phyloP scores from a whole-genome alignment of 2,329 filamentous ascomycete species.

The Clonostachys rhizophaga region DNA sequence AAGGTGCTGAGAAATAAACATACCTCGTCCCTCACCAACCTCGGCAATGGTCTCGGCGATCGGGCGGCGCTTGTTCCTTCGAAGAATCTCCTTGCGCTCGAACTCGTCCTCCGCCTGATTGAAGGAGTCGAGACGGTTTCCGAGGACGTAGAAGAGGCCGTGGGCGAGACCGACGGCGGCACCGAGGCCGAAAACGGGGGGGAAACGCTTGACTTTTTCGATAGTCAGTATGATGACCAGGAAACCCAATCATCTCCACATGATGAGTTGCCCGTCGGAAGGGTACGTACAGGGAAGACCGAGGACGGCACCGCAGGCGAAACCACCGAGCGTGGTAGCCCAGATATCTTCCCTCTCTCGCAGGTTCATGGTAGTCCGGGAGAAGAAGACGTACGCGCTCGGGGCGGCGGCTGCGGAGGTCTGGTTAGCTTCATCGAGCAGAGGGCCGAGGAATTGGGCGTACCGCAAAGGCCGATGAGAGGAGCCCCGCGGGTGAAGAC shows the following conservation, averaged over 20 bases:
- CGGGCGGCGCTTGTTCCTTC: slow-evolving; percentile 70
- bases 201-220: slow-evolving; percentile 46
- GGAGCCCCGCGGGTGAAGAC: slow-evolving; percentile 76
- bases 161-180: slow-evolving; percentile 49
- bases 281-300: slow-evolving; percentile 65
- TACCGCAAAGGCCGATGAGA: slow-evolving; percentile 53
- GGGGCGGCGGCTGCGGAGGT: slow-evolving; percentile 38
- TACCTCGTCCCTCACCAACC: slow-evolving; percentile 85
- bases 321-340: slow-evolving; percentile 72
- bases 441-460: slow-evolving; percentile 1
- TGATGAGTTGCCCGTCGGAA: neutral
- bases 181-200: slow-evolving; percentile 66
- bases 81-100: slow-evolving; percentile 68
- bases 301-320: slow-evolving; percentile 67
- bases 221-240: too few species aligned
- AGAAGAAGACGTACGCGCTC: slow-evolving; percentile 73
- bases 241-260: too few species aligned
- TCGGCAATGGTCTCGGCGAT: slow-evolving; percentile 75
- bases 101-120: slow-evolving; percentile 64
- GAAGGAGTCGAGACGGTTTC: slow-evolving; percentile 49
- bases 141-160: slow-evolving; percentile 64
- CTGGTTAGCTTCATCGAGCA: too few species aligned
- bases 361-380: slow-evolving; percentile 74
- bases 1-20: slow-evolving; percentile 10
- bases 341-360: slow-evolving; percentile 77